Percentiles rank a stretch among this genome's conserved stretches.
phyloP scores from a whole-genome alignment of 495 filamentous ascomycete genomes.

The Symbiotaphrina buchneri region DNA sequence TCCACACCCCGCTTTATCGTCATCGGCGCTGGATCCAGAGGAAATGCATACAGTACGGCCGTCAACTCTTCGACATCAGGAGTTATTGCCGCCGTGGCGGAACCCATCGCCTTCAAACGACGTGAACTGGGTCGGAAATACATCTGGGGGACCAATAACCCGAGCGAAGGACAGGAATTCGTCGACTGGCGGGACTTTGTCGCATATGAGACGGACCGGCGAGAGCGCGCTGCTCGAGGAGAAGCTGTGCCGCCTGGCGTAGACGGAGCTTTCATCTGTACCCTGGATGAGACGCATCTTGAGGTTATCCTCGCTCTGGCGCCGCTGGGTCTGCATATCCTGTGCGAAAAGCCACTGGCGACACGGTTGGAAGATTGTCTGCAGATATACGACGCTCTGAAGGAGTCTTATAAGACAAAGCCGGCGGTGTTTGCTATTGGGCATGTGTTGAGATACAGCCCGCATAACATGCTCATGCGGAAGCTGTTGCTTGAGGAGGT shows the following conservation, averaged over 20 bases:
- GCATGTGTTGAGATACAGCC: conserved; percentile 59
- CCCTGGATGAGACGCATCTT: conserved; percentile 68
- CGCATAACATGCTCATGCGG: conserved; percentile 71
- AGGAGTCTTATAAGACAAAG: conserved; percentile 11
- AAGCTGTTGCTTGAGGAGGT: conserved; percentile 49
- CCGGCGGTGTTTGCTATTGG: conserved; percentile 57
- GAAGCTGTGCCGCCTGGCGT: conserved; percentile 25
- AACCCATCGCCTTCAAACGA: conserved; percentile 62
- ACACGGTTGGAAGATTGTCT: conserved; percentile 57
- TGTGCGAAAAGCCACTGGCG: conserved; percentile 89
- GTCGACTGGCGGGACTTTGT: conserved; percentile 52
- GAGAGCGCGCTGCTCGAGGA: conserved; percentile 15
- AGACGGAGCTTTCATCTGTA: conserved; percentile 73
- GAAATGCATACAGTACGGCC: conserved; percentile 49
- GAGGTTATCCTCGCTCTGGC: conserved; percentile 53
- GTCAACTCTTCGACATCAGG: conserved; percentile 35
- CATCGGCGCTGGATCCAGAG: conserved; percentile 74
- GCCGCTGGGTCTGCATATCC: conserved; percentile 50
- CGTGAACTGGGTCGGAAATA: conserved; percentile 37
- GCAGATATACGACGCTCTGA: conserved; percentile 37
- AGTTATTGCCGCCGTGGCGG: conserved; percentile 51
- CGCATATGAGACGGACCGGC: conserved; percentile 32
- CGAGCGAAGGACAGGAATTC: conserved; percentile 38
- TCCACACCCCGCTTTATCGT: conserved; percentile 31
- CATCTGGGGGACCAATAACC: conserved; percentile 32